These are phyloP conservation scores for Simplicillium sp. DNA, from an alignment of 2,329 filamentous ascomycete species.

Conservation along the genomic window DNA sequence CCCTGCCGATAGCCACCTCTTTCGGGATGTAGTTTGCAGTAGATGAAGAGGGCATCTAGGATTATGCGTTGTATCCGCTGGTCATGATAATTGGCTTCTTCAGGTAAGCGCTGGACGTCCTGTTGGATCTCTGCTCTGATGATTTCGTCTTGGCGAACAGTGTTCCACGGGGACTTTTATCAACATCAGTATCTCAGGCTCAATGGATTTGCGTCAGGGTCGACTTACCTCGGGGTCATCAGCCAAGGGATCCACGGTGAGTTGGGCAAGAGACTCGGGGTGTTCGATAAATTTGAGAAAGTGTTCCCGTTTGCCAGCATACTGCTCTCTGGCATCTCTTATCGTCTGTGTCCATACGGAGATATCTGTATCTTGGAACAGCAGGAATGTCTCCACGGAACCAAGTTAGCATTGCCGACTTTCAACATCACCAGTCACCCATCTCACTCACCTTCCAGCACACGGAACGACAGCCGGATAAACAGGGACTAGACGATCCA, in stretches of 20 bases:
- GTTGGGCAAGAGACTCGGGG: constrained; percentile 64
- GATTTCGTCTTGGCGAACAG: constrained; percentile 73
- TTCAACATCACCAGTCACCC: too few relatives aligned
- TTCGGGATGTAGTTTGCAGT: constrained; percentile 82
- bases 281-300: constrained; percentile 77
- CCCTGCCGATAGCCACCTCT: constrained; percentile 90
- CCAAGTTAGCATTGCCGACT: constrained; percentile 8
- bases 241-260: constrained; percentile 71
- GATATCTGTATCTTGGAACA: constrained; percentile 59
- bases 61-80: constrained; percentile 70
- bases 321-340: constrained; percentile 61
- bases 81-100: constrained; percentile 82
- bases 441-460: constrained; percentile 69
- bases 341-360: constrained; percentile 61
- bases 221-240: constrained; percentile 56
- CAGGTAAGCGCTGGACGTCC: constrained; percentile 88
- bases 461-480: constrained; percentile 69
- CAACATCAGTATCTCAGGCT: constrained; percentile 6
- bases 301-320: constrained; percentile 60
- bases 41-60: constrained; percentile 84
- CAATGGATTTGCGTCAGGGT: not conserved
- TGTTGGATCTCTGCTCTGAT: constrained; percentile 84
- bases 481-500: constrained; percentile 51
- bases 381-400: constrained; percentile 57
- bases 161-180: constrained; percentile 79